A percentile compares a stretch with the other conserved stretches of the same genome.
Evolutionary conservation across 192 early-diverging fungal species (phyloP).

Genomic region (Backusella parvicylindrica): DNA sequence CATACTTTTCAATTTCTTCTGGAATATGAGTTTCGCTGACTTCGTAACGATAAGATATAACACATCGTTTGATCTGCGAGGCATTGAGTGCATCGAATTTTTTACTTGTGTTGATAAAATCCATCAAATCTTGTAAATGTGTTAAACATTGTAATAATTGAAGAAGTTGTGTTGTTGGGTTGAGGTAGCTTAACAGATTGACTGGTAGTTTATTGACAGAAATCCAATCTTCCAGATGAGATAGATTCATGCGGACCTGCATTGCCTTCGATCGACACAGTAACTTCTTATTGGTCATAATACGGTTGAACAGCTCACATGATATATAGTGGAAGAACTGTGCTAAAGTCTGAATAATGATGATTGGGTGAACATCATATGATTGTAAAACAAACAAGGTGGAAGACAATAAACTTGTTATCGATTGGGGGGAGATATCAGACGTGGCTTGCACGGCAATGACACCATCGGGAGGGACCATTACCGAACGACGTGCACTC

Average conservation of each 20-base stretch:
- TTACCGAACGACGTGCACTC: neutral
- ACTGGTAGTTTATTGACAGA: constrained; percentile 49
- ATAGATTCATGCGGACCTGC: constrained; percentile 82
- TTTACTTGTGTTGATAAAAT: constrained; percentile 72
- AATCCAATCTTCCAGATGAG: constrained; percentile 83
- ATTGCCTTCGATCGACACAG: constrained; percentile 78
- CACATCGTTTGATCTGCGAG: constrained; percentile 69
- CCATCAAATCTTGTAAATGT: constrained; percentile 64
- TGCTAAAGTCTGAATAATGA: constrained; percentile 66
- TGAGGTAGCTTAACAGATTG: constrained; percentile 45
- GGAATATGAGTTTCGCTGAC: constrained; percentile 75
- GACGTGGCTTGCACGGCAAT: neutral
- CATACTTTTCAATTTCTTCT: constrained; percentile 75
- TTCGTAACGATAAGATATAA: constrained; percentile 84
- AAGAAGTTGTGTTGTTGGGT: constrained; percentile 76
- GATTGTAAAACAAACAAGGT: constrained; percentile 64
- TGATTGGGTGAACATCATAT: constrained; percentile 73
- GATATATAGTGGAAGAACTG: constrained; percentile 82
- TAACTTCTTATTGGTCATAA: constrained; percentile 73
- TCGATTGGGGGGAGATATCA: constrained; percentile 63
- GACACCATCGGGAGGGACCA: neutral
- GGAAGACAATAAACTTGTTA: constrained; percentile 72
- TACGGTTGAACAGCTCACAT: constrained; percentile 81
- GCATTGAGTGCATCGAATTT: constrained; percentile 64
- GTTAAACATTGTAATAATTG: constrained; percentile 81